Evolutionary conservation across 139 green algal genomes (phyloP).

Genomic region (Auxenochlorella pyrenoidosa): DNA sequence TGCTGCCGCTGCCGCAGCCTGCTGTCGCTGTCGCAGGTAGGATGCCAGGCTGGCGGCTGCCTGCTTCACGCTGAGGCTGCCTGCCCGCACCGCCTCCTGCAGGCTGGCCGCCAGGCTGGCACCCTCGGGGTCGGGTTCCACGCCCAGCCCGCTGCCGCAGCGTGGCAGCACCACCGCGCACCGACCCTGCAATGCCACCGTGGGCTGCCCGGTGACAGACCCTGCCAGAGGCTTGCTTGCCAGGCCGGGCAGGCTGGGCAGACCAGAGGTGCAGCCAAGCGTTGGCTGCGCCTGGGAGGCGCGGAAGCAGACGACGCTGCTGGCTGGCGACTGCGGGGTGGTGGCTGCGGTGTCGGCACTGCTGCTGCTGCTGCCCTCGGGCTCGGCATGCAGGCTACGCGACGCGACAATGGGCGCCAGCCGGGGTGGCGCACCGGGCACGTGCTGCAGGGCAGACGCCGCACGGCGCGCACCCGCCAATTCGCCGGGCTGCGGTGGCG

Average conservation of each 20-base stretch:
- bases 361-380: slow-evolving; percentile 32
- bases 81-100: slow-evolving; percentile 29
- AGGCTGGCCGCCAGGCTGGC: slow-evolving; percentile 27
- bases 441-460: background rate
- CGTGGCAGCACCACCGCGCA: slow-evolving; percentile 16
- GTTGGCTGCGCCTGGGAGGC: background rate
- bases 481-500: background rate
- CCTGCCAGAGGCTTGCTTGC: background rate
- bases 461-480: no score
- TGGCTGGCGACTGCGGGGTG: slow-evolving; percentile 35
- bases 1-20: background rate
- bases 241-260: no score
- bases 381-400: background rate
- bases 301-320: slow-evolving; percentile 29
- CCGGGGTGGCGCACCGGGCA: background rate
- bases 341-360: slow-evolving; percentile 31
- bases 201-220: background rate
- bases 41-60: slow-evolving; percentile 33
- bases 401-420: slow-evolving; percentile 17
- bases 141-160: slow-evolving; percentile 1
- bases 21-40: slow-evolving; percentile 35
- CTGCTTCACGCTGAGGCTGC: slow-evolving; percentile 41
- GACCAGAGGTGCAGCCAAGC: background rate
- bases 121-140: slow-evolving; percentile 26
- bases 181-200: slow-evolving; percentile 6